Percentiles rank a stretch among this genome's conserved stretches.
These are phyloP conservation scores for Aquanectria penicillioides DNA, from an alignment of 2,329 filamentous ascomycete genomes.

Conservation along the genomic window DNA sequence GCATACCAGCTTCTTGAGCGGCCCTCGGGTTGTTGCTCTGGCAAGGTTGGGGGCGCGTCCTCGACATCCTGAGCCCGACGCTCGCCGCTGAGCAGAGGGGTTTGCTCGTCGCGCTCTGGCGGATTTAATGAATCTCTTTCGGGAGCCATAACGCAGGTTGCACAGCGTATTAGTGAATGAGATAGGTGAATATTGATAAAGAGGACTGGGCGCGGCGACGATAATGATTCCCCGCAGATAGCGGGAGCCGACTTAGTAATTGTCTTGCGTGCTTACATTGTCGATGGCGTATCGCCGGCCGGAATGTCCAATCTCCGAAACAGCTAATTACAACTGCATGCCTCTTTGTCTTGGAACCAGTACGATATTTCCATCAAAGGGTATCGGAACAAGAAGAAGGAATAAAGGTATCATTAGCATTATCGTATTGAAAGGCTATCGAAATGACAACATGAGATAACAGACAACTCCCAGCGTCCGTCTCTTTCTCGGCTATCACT, in stretches of 20 bases:
- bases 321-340: too few relatives aligned
- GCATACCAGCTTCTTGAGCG: constrained; percentile 20
- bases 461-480: too few relatives aligned
- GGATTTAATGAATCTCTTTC: not conserved
- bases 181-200: not conserved
- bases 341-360: too few relatives aligned
- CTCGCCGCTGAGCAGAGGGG: constrained; percentile 19
- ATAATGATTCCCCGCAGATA: constrained; percentile 4
- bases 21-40: constrained; percentile 16
- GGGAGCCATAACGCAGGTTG: not conserved
- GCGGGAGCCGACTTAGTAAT: constrained; percentile 6
- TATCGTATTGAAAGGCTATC: too few relatives aligned
- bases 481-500: too few relatives aligned
- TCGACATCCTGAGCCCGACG: not conserved
- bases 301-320: constrained; percentile 15
- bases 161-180: not conserved
- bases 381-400: too few relatives aligned
- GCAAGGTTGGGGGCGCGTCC: not conserved
- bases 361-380: too few relatives aligned
- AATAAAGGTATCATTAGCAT: too few relatives aligned
- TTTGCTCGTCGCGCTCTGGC: constrained; percentile 10
- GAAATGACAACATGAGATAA: too few relatives aligned
- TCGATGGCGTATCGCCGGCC: constrained; percentile 12
- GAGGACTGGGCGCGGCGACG: not conserved
- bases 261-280: constrained; percentile 24